Conservation (phyloP, 2,329 filamentous ascomycete species). For the Spiromastix sp. region DNA sequence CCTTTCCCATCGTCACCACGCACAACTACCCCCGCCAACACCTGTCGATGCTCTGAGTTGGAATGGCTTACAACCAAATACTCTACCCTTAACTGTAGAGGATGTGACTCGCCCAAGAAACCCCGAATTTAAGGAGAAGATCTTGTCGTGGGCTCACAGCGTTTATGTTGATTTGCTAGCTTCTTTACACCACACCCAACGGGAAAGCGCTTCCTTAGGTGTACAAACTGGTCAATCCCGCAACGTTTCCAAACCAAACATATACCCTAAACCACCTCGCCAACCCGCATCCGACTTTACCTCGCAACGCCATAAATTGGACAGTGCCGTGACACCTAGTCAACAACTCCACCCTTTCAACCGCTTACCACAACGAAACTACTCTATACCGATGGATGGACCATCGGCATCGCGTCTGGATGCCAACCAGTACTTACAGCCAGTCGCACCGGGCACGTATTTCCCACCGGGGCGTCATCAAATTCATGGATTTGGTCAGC, state of each 20-base stretch:
- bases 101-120: conserved; percentile 23
- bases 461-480: conserved; percentile 6
- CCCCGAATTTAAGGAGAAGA: conserved; percentile 55
- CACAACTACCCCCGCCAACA: neutral
- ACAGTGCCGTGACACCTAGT: neutral
- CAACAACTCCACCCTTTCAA: conserved; percentile 4
- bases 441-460: conserved; percentile 11
- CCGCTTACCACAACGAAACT: conserved; percentile 6
- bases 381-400: conserved; percentile 2
- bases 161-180: conserved; percentile 62
- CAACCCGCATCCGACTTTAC: conserved; percentile 37
- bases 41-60: conserved; percentile 17
- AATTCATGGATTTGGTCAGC: conserved; percentile 7
- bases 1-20: neutral
- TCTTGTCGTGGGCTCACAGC: conserved; percentile 58
- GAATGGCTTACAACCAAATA: conserved; percentile 9
- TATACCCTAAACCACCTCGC: conserved; percentile 52
- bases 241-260: conserved; percentile 42
- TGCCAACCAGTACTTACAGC: no score
- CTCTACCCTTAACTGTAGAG: conserved; percentile 15
- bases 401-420: no score
- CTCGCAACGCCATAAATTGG: conserved; percentile 6
- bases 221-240: conserved; percentile 30
- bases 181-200: conserved; percentile 47
- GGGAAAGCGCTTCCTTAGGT: conserved; percentile 38